Evolutionary conservation across 2,329 filamentous ascomycete species (phyloP), one percentile per base, ranked within the genome.

Genomic region (Stachybotrys elegans): DNA sequence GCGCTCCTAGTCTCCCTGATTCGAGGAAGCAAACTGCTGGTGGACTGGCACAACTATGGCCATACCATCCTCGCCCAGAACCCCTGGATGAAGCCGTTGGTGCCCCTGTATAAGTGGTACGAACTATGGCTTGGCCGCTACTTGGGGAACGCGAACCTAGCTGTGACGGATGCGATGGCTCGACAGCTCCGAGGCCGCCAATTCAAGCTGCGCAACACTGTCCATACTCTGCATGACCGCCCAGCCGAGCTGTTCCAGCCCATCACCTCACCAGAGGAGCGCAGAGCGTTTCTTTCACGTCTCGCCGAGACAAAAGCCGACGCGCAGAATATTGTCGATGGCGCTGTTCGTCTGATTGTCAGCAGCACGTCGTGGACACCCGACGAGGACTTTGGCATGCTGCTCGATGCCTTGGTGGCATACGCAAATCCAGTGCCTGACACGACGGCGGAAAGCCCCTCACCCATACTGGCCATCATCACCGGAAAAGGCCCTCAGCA

Each of bases 31-130:
- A 79, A 80, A 45, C 76, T 98, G 4, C 75, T 97, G 48, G 86
- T 97, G 44, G 93, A 98, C 70, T 98, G 93, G 93, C 93, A 98
- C 71, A 98, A 98, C 67, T 97, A 96, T 65, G 93, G 92, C 54
- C 95, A 92, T 75, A 92, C 89, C 8, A 95, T 98, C 55, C 79
- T 98, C 4, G 86, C 78, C 5, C 73, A 78, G 39, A 79, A 76
- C 40, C 68, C 72, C 20, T 74, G 79, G 32, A 64, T 60, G 6
- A 88, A 94, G 58, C 85, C 84, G 0, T 76, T 96, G n/a, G 89
- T 96, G 8, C 74, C 68, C 22, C 60, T 94, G 8, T 87, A 92
- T 20, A 82, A 81, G 50, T 74, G 75, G 58, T 96, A 96, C 59
- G 93, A 98, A 66, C 77, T 72, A 29, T 62, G 75, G 13, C 79